Conservation (phyloP, 352 stramenopile genomes). For the Pythium biforme region DNA sequence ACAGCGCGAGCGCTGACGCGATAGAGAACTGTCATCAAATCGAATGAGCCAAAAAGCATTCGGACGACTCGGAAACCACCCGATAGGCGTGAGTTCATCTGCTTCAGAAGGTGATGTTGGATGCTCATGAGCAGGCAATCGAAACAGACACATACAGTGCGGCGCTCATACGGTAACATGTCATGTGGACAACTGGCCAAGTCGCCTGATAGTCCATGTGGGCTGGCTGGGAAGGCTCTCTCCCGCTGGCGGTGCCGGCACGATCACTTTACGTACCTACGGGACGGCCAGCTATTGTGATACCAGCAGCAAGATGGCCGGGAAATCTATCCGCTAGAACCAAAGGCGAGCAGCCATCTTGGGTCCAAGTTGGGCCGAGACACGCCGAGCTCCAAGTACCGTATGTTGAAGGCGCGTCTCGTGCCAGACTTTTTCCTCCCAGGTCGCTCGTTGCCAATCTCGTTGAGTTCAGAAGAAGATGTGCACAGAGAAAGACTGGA, state of each 20-base stretch:
- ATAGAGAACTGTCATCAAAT: neutral
- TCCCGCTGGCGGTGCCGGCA: neutral
- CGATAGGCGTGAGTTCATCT: neutral
- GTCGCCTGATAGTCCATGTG: too few relatives aligned
- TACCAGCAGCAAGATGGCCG: too few relatives aligned
- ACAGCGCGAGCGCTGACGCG: neutral
- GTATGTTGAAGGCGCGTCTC: slow-evolving; percentile 15
- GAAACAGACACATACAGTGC: neutral
- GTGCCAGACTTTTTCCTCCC: neutral
- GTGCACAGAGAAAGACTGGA: too few relatives aligned
- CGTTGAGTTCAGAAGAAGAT: too few relatives aligned
- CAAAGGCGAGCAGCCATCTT: neutral
- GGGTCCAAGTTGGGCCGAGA: too few relatives aligned
- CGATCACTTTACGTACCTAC: too few relatives aligned
- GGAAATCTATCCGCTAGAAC: too few relatives aligned
- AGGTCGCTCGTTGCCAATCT: neutral
- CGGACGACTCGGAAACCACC: neutral
- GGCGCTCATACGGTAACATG: neutral
- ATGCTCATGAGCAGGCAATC: neutral
- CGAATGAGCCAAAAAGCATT: neutral
- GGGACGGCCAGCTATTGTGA: too few relatives aligned
- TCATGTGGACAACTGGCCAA: too few relatives aligned
- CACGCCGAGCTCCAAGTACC: neutral
- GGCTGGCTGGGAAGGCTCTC: too few relatives aligned
- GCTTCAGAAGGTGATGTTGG: neutral